Evolutionary conservation across 1,139 yeast genomes (phyloP).

Genomic region (Geotrichum bryndzae): DNA sequence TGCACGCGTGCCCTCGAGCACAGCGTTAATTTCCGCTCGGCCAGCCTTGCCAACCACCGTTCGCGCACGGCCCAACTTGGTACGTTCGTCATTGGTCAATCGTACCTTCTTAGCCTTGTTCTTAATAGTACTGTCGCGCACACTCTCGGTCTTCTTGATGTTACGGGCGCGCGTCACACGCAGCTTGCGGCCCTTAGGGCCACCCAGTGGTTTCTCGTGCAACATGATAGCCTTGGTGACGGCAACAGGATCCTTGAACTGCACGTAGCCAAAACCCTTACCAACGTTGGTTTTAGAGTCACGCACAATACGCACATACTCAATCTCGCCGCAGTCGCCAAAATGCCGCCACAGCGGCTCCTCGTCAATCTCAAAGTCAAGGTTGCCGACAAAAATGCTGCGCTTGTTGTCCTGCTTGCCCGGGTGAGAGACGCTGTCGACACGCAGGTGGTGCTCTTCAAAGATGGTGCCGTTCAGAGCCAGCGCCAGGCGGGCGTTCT

Average conservation of each 20-base stretch:
- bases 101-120: slow-evolving; percentile 13
- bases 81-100: slow-evolving; percentile 46
- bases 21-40: slow-evolving; percentile 54
- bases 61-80: slow-evolving; percentile 75
- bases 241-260: slow-evolving; percentile 72
- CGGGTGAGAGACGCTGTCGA: slow-evolving; percentile 90
- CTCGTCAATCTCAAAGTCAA: slow-evolving; percentile 88
- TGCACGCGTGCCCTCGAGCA: slow-evolving; percentile 81
- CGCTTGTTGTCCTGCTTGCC: slow-evolving; percentile 76
- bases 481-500: slow-evolving; percentile 49
- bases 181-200: slow-evolving; percentile 52
- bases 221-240: slow-evolving; percentile 79
- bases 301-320: slow-evolving; percentile 82
- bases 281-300: slow-evolving; percentile 93
- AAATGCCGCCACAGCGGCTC: slow-evolving; percentile 86
- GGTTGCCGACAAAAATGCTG: slow-evolving; percentile 86
- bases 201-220: slow-evolving; percentile 60
- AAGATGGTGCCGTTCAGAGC: slow-evolving; percentile 63
- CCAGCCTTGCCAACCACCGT: slow-evolving; percentile 74
- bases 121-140: slow-evolving; percentile 22
- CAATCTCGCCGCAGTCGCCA: slow-evolving; percentile 61
- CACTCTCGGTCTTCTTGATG: slow-evolving; percentile 39
- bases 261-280: slow-evolving; percentile 95
- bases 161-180: slow-evolving; percentile 76
- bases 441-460: slow-evolving; percentile 71